A percentile compares a stretch with the other conserved stretches of the same genome.
Evolutionary conservation across 2,329 filamentous ascomycete genomes (phyloP).

Genomic region (Aureobasidium sp.): DNA sequence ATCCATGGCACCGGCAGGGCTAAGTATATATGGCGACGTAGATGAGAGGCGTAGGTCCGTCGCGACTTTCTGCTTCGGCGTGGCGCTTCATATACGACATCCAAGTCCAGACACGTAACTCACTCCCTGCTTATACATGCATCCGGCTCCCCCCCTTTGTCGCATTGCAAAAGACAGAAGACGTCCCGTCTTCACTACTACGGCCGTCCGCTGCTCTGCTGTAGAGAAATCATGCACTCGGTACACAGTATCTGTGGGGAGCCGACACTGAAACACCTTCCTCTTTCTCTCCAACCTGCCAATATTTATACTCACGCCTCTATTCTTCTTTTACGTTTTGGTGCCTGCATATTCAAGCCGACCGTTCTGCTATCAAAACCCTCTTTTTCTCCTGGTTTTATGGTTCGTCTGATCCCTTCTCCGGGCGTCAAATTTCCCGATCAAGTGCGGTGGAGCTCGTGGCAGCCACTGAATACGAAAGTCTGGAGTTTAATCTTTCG

Average conservation of each 20-base stretch:
- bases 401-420: neutral
- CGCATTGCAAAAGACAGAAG: neutral
- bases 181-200: neutral
- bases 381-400: neutral
- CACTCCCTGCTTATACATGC: conserved; percentile 19
- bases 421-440: conserved; percentile 4
- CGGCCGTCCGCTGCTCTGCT: conserved; percentile 11
- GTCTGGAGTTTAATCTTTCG: conserved; percentile 16
- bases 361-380: conserved; percentile 15
- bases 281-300: neutral
- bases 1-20: neutral
- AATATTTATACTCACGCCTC: neutral
- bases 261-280: conserved; percentile 11
- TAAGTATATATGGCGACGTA: conserved; percentile 10
- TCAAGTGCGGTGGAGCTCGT: conserved; percentile 1
- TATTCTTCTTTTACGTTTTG: too few relatives aligned
- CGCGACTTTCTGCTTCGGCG: conserved; percentile 10
- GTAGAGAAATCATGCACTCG: conserved; percentile 9
- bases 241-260: conserved; percentile 12
- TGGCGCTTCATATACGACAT: conserved; percentile 14
- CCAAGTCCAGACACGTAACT: conserved; percentile 8
- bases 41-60: conserved; percentile 5
- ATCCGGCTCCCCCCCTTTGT: conserved; percentile 12
- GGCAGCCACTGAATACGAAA: conserved; percentile 19
- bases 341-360: too few relatives aligned